Evolutionary conservation across 768 basidiomycete species (phyloP), one percentile per base, ranked within the genome.

Genomic region (Chalciporus pseudorubinellus): DNA sequence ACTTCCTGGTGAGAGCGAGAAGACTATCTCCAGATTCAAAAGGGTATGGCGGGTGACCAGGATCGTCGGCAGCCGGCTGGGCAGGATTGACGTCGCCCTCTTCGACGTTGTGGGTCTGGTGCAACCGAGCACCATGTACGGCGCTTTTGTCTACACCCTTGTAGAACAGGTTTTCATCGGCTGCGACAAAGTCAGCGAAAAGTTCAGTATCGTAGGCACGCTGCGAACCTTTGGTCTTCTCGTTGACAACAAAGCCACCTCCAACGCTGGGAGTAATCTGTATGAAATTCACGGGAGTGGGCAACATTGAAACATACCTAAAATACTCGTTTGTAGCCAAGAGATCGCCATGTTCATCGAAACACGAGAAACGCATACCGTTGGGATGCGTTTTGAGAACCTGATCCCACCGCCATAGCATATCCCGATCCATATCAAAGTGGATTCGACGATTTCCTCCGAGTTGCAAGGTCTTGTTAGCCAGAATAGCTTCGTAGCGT

Each of bases 261-360:
- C 93, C 92, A 44, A 97, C 92, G 48, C 89, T 83, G 42, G 22
- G 42, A 24, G 19, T 21, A 14, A 31, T 46, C 3, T 33, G 41
- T 3, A 22, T 46, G 44, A 22, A 16, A 28, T 39, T 20, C 3
- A 31, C 6, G 24, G 14, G 28, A 7, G 16, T 9, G 42, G 43
- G 12, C 1, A 12, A 34, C 1, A 14, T 3, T 11, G 41, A 36
- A 19, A 44, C 53, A 38, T 58, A 77, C 79, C 83, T 92, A 65
- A 91, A 97, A 62, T 95, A 98, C 65, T 94, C 90, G 59, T 98
- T 98, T 12, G 92, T 94, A 1, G 95, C 95, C 51, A 98, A 74
- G 53, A 98, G 71, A 56, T 90, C 83, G 2, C 95, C 95, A n/a
- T 87, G 75, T 41, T 79, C 75, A 47, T 78, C 84, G 58, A 93